Evolutionary conservation across 768 basidiomycete genomes (phyloP), one percentile per base, ranked within the genome.

Genomic region (Mycena crocata): DNA sequence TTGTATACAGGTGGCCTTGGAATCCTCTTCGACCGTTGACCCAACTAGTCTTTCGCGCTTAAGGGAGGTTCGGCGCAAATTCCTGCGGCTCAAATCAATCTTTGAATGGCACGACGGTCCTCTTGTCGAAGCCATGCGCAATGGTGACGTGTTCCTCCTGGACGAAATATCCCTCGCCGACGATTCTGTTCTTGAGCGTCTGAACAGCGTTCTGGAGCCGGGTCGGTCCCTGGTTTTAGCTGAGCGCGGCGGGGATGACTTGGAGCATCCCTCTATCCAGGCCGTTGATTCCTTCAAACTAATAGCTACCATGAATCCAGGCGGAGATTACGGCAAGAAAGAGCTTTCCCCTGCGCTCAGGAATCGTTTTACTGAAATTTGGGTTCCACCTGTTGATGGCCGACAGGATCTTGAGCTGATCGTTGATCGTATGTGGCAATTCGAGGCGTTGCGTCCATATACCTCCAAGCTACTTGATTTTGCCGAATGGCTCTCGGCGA

Each of bases 61-160:
- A 12, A 76, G 78, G 44, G 79, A 80, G 5, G 76, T 86, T 14
- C 85, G 82, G 34, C 79, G 75, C 15, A 83, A 81, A 24, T 73
- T 92, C 3, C 75, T 82, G 54, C 81, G 82, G 30, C 80, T 90
- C 0, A 84, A 87, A n/a, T 89, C 93, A 0, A 88, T 99, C 44
- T 99, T 99, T 74, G 93, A 98, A 75, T 99, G 98, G 98, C 88
- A 93, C 66, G 95, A 99, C 73, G 98, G 98, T 2, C 96, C 98
- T n/a, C 86, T 99, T 34, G 88, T 99, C 8, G 87, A 93, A 70
- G 93, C 96, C 2, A 99, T 99, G 98, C 84, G 84, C 10, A 76
- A 76, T 23, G 97, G 96, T 21, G 90, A 92, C 69, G 84, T 97
- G 4, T 92, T 99, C 71, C 83, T 99, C 9, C 86, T 99, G 31